These are phyloP conservation scores for Eucalyptus erythrocorys DNA, from an alignment of 345 rosid genomes.

Conservation along the genomic window DNA sequence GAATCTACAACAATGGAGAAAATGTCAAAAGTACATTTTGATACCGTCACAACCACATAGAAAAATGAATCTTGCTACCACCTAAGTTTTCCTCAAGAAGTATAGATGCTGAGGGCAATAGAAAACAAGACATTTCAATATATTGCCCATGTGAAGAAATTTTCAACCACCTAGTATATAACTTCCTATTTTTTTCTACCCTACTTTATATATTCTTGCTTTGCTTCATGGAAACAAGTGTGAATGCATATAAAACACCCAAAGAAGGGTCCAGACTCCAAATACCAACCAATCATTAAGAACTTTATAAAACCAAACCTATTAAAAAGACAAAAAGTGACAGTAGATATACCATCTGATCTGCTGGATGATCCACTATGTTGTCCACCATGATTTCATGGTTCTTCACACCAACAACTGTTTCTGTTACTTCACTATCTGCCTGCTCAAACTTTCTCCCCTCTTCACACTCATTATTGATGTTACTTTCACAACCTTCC, in stretches of 20 bases:
- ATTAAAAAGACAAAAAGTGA: not conserved
- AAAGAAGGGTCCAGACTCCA: not conserved
- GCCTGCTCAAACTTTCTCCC: slow-evolving; percentile 7
- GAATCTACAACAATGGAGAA: not conserved
- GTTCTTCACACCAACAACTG: slow-evolving; percentile 12
- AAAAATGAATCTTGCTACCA: not conserved
- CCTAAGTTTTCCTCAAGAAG: not conserved
- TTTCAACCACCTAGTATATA: not conserved
- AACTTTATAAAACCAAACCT: not conserved
- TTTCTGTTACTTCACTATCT: slow-evolving; percentile 6
- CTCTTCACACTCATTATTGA: not conserved
- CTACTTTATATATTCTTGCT: not conserved
- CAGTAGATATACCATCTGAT: slow-evolving; percentile 25
- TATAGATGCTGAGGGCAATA: not conserved
- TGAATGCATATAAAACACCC: not conserved
- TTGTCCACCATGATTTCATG: not conserved
- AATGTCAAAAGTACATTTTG: not conserved
- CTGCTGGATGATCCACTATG: not conserved
- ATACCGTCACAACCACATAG: not conserved
- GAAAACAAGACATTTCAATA: not conserved
- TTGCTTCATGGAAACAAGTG: not conserved
- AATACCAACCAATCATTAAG: not conserved
- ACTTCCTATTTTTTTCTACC: not conserved
- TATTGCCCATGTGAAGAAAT: not conserved
- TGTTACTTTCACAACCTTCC: not conserved